Evolutionary conservation across 2,329 filamentous ascomycete species (phyloP).

Genomic region (Trichoderma endophyticum): DNA sequence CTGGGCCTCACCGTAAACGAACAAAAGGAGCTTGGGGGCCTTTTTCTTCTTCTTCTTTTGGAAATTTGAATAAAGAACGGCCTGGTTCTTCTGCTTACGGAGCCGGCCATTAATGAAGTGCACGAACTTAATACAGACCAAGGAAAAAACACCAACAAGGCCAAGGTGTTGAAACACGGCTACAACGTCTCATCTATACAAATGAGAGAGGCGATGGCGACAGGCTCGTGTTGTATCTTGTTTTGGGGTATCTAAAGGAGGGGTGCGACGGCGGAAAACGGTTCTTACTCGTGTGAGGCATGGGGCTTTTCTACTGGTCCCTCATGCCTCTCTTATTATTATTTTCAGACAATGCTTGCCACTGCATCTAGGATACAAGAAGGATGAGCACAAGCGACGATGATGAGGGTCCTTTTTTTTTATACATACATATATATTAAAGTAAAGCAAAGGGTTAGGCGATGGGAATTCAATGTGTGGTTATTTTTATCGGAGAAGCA

Average conservation of each 20-base stretch:
- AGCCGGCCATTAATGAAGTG: slow-evolving; percentile 18
- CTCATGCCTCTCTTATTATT: neutral
- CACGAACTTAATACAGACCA: slow-evolving; percentile 16
- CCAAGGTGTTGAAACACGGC: neutral
- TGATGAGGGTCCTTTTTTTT: neutral
- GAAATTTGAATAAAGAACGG: slow-evolving; percentile 12
- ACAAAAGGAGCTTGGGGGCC: neutral
- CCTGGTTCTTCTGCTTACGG: neutral
- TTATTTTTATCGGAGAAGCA: neutral
- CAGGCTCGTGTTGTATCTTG: neutral
- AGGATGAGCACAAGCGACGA: neutral
- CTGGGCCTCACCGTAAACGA: slow-evolving; percentile 61
- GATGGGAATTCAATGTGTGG: neutral
- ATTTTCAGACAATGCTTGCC: neutral
- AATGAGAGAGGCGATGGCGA: neutral
- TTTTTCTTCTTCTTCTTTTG: slow-evolving; percentile 3
- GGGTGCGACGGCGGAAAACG: neutral
- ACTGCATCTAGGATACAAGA: slow-evolving; percentile 13
- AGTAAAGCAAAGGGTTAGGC: neutral
- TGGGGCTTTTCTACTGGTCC: neutral
- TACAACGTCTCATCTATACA: slow-evolving; percentile 5
- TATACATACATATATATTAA: neutral
- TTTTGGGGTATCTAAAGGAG: neutral
- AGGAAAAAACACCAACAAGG: slow-evolving; percentile 1
- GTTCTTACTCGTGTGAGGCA: neutral